Evolutionary conservation across 2,329 filamentous ascomycete genomes (phyloP), one percentile per base, ranked within the genome.

Genomic region (Fusarium nodosum): DNA sequence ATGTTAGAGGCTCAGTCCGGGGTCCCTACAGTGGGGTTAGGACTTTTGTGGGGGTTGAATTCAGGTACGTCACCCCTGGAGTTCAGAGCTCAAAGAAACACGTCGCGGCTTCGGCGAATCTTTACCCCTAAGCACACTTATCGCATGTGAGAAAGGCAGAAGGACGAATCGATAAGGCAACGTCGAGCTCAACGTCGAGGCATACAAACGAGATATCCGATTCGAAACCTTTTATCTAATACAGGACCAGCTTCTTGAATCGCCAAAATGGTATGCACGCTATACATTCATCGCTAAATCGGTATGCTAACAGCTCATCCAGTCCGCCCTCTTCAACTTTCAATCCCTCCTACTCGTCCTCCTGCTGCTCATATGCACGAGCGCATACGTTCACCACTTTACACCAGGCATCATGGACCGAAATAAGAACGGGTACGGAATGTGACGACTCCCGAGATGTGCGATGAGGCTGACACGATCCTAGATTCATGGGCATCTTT

Each of bases 271-370:
- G 77, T 77, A 71, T 38, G 58, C 16, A 36, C n/a, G 18, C 31
- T 47, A 24, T 44, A 56, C 8, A 3, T 18, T 26, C 16, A 11
- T n/a, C 20, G 46, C n/a, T 24, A 28, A 36, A 34, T 45, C 20
- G 24, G 18, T 45, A 34, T 55, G 24, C 67, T 74, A 61, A 74
- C 63, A 36, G 18, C 34, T 18, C 22, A 28, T 60, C 30, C 76
- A 97, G 96, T 92, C 96, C 63, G 96, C 96, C 57, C 91, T 99
- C 77, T 97, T 99, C 90, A 98, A 98, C 84, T 98, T 99, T 85
- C 94, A 97, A 82, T 97, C 94, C 62, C 91, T 98, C 74, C 88
- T 99, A 74, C 89, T 98, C 75, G 95, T 97, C 72, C 90, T 99
- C 76, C 90, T 99, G 53, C 91, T 99, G 73, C 89, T 97, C 74